Base-by-base conservation (phyloP, 1,284 basidiomycete species). In the Apiotrichum porosum region DNA sequence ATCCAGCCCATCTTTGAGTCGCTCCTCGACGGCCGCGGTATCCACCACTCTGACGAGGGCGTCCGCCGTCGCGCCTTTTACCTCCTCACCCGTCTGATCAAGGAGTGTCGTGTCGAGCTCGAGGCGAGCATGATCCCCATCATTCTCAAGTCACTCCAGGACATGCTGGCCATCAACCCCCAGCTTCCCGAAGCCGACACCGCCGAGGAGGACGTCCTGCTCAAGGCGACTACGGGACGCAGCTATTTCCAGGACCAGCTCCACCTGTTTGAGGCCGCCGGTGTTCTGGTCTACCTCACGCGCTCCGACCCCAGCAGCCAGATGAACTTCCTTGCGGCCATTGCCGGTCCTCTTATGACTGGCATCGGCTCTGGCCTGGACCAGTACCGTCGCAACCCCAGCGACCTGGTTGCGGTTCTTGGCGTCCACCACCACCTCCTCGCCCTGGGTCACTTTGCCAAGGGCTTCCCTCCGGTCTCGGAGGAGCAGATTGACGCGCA, bases 351-450 rank as follows among this genome's bases (percentile, higher is more conserved):
- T 0, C 76, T 95, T 24, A 79, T 90, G 72, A 80, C 84, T 42
- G 84, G 86, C 39, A 78, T 97, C 37, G 84, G 83, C 8, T 73
- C 78, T 33, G 85, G 80, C 58, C 75, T 91, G 36, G 82, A 84
- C 58, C 44, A 47, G 32, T 63, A 60, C 42, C 51, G 59, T n/a
- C 57, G 47, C 14, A 76, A 78, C 15, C 39, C 47, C 8, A 48
- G 37, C 37, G 44, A 58, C 30, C 51, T 52, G 22, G 69, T 85
- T 38, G 80, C 86, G 6, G 83, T 97, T 57, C 78, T 97, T 38
- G 85, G 85, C 67, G 83, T 92, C n/a, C 95, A 98, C 65, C 94
- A 98, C 73, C 80, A 87, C 57, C 88, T 98, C 65, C 87, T 97
- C 81, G 94, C 93, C 1, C 78, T 97, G 13, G 93, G 93, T 15